These are phyloP conservation scores for Cerrena zonata DNA, from an alignment of 1,284 basidiomycete species.

Conservation along the genomic window DNA sequence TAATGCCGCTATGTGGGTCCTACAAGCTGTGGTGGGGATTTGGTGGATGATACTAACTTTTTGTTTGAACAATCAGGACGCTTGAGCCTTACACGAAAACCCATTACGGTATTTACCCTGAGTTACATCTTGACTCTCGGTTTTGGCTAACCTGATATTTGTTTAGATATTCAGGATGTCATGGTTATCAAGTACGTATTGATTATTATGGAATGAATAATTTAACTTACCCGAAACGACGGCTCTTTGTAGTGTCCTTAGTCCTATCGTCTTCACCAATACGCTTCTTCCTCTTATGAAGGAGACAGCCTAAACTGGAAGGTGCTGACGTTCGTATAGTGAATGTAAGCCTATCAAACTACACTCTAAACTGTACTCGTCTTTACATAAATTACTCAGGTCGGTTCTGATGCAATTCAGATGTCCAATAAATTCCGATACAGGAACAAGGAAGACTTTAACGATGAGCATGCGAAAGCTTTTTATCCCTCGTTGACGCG, in stretches of 20 bases:
- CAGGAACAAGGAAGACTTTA: conserved; percentile 6
- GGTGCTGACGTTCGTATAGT: conserved; percentile 47
- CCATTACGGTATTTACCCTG: conserved; percentile 34
- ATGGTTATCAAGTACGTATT: conserved; percentile 40
- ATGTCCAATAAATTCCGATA: background rate
- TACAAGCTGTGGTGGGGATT: background rate
- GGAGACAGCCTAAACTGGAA: conserved; percentile 37
- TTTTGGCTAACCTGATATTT: background rate
- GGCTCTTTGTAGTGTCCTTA: conserved; percentile 34
- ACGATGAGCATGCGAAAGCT: conserved; percentile 21
- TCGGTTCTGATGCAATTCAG: conserved; percentile 19
- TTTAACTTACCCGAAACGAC: background rate
- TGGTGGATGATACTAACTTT: background rate
- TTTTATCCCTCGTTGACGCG: conserved; percentile 24
- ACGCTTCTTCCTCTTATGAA: conserved; percentile 44
- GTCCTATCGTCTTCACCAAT: conserved; percentile 42
- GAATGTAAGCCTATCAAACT: conserved; percentile 40
- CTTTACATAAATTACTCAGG: conserved; percentile 8
- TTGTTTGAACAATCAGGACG: conserved; percentile 14
- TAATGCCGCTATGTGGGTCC: conserved; percentile 44
- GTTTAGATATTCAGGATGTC: conserved; percentile 33
- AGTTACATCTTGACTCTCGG: conserved; percentile 4
- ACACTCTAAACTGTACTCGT: background rate
- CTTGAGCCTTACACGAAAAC: conserved; percentile 25
- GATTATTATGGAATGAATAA: background rate